phyloP scores from a whole-genome alignment of 768 basidiomycete genomes.

The Fibroporia radiculosa region DNA sequence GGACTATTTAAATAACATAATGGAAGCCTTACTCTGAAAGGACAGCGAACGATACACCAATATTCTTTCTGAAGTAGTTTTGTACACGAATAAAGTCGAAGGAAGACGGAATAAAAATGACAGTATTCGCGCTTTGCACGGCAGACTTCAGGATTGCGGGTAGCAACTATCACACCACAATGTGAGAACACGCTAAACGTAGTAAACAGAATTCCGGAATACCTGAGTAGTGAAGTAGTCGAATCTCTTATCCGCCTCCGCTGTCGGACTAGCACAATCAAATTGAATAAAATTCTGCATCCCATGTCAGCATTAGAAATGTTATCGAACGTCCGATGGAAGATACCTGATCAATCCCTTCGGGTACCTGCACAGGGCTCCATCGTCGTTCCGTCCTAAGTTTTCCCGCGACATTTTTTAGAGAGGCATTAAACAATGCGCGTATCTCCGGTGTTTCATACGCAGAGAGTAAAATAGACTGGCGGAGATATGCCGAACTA shows the following conservation, averaged over 20 bases:
- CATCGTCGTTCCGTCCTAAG: conserved; percentile 62
- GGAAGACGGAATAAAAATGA: conserved; percentile 88
- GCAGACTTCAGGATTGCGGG: conserved; percentile 86
- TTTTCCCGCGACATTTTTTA: conserved; percentile 85
- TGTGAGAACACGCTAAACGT: too few species aligned
- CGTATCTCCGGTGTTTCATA: conserved; percentile 89
- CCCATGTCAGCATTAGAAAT: background rate
- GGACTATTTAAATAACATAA: background rate
- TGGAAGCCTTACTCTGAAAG: conserved; percentile 72
- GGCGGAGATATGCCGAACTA: conserved; percentile 82
- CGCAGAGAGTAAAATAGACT: conserved; percentile 80
- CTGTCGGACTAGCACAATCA: conserved; percentile 59
- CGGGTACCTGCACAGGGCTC: conserved; percentile 69
- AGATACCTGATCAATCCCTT: conserved; percentile 74
- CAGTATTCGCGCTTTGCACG: conserved; percentile 83
- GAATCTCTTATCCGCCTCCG: conserved; percentile 85
- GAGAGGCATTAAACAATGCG: conserved; percentile 60
- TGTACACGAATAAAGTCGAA: conserved; percentile 94
- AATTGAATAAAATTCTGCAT: conserved; percentile 65
- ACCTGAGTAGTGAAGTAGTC: conserved; percentile 84
- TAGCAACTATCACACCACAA: conserved; percentile 64
- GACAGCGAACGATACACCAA: conserved; percentile 65
- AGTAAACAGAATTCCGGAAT: conserved; percentile 6
- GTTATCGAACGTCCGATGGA: background rate
- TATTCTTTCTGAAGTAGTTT: conserved; percentile 73